Evolutionary conservation across 139 green algal genomes (phyloP).

Genomic region (Gonium pectorale): DNA sequence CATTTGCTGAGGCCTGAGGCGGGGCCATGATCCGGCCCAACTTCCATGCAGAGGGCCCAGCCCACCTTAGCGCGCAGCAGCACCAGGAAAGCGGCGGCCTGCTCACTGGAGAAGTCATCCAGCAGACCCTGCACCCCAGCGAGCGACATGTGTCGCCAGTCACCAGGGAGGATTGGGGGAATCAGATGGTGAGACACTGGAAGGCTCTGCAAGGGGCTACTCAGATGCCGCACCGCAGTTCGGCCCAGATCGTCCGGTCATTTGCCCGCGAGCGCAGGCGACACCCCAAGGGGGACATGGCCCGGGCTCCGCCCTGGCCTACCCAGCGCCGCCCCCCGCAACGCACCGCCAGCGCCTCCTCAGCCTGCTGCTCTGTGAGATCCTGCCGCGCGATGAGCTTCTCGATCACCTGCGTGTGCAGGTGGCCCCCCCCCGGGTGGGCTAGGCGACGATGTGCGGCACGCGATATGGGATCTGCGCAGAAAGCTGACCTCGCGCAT

Average conservation of each 20-base stretch:
- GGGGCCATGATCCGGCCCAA: neutral
- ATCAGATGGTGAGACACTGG: too few relatives aligned
- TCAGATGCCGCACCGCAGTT: too few relatives aligned
- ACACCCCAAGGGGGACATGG: too few relatives aligned
- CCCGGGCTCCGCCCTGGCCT: too few relatives aligned
- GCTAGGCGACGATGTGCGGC: too few relatives aligned
- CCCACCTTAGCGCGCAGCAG: slow-evolving; percentile 94
- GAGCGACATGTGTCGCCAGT: too few relatives aligned
- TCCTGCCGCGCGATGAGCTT: slow-evolving; percentile 75
- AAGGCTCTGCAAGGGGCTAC: too few relatives aligned
- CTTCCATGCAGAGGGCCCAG: neutral
- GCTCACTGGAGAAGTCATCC: slow-evolving; percentile 75
- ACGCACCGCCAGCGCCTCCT: slow-evolving; percentile 67
- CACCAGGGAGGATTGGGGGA: too few relatives aligned
- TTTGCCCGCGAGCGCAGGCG: too few relatives aligned
- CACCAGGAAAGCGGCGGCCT: slow-evolving; percentile 94
- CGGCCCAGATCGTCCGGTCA: too few relatives aligned
- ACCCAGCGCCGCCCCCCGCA: too few relatives aligned
- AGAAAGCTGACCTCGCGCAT: slow-evolving; percentile 41
- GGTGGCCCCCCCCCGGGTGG: too few relatives aligned
- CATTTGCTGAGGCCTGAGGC: neutral
- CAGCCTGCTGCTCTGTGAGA: slow-evolving; percentile 74
- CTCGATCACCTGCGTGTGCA: slow-evolving; percentile 79
- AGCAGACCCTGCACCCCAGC: slow-evolving; percentile 83
- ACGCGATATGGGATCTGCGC: neutral